A percentile compares a stretch with the other conserved stretches of the same genome.
Conservation (phyloP, 106 monocot species). For the Dioscorea dumetorum region DNA sequence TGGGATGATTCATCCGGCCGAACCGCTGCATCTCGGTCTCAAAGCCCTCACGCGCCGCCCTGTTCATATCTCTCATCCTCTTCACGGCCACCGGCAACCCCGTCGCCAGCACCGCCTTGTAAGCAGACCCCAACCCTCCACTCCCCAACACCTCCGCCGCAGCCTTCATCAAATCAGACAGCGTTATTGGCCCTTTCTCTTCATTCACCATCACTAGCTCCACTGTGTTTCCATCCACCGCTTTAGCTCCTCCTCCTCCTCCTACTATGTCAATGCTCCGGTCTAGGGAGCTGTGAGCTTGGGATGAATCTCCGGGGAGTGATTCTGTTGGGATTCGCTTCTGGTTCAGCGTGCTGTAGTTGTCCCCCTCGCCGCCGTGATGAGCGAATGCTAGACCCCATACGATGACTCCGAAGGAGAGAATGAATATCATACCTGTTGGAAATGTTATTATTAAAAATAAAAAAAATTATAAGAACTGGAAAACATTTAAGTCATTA, state of each 20-base stretch:
- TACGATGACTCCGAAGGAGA: too few species aligned
- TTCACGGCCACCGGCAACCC: slow-evolving; percentile 60
- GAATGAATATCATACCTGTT: too few species aligned
- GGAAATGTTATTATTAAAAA: background rate
- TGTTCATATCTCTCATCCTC: slow-evolving; percentile 65
- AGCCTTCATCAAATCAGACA: slow-evolving; percentile 82
- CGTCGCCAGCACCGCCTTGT: slow-evolving; percentile 47
- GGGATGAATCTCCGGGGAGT: background rate
- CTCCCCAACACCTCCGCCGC: slow-evolving; percentile 82
- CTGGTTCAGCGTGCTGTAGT: slow-evolving; percentile 9
- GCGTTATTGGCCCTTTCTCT: slow-evolving; percentile 39
- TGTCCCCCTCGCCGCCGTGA: background rate
- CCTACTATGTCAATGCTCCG: background rate
- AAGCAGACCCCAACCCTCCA: slow-evolving; percentile 65
- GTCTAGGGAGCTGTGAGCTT: background rate
- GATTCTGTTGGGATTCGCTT: background rate
- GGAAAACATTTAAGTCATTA: background rate
- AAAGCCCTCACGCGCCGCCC: slow-evolving; percentile 39
- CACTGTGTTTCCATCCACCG: background rate
- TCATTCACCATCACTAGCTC: slow-evolving; percentile 48
- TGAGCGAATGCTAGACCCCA: too few species aligned
- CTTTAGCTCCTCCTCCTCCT: background rate
- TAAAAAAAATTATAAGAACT: background rate
- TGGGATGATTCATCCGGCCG: slow-evolving; percentile 54
- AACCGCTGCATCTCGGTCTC: slow-evolving; percentile 62